Evolutionary conservation across 202 grass and related monocot species (phyloP).

Genomic region (Musa balbisiana): DNA sequence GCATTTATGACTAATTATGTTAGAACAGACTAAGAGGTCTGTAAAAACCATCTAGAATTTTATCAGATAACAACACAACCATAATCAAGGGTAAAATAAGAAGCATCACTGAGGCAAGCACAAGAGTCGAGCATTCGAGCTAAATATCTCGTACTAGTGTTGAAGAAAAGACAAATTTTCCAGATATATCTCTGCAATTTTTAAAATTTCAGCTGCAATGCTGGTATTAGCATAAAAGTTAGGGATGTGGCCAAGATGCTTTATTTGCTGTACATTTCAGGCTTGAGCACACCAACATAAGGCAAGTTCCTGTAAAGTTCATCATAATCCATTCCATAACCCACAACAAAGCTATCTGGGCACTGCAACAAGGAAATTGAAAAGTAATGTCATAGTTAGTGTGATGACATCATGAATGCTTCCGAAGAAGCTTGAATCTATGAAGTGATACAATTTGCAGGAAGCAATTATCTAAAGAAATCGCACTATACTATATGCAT

Average conservation of each 20-base stretch:
- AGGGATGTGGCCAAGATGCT: slow-evolving; percentile 20
- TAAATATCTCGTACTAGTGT: too few species aligned
- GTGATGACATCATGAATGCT: background rate
- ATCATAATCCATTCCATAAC: slow-evolving; percentile 87
- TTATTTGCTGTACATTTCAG: slow-evolving; percentile 58
- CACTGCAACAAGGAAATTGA: slow-evolving; percentile 46
- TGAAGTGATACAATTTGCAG: background rate
- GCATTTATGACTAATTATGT: too few species aligned
- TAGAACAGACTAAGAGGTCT: too few species aligned
- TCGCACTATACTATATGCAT: too few species aligned
- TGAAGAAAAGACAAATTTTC: too few species aligned
- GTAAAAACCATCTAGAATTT: too few species aligned
- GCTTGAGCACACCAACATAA: slow-evolving; percentile 74
- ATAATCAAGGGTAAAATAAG: background rate
- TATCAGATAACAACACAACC: background rate
- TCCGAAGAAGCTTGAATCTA: background rate
- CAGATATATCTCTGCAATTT: too few species aligned
- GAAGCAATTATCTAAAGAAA: too few species aligned
- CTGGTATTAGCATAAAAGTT: background rate
- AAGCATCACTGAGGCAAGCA: background rate
- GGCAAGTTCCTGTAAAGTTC: slow-evolving; percentile 92
- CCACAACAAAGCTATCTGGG: slow-evolving; percentile 86
- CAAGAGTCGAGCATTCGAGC: too few species aligned
- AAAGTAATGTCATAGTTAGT: background rate
- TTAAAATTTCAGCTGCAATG: too few species aligned